Conservation (phyloP, 148 eudicot genomes). For the Simmondsia chinensis region DNA sequence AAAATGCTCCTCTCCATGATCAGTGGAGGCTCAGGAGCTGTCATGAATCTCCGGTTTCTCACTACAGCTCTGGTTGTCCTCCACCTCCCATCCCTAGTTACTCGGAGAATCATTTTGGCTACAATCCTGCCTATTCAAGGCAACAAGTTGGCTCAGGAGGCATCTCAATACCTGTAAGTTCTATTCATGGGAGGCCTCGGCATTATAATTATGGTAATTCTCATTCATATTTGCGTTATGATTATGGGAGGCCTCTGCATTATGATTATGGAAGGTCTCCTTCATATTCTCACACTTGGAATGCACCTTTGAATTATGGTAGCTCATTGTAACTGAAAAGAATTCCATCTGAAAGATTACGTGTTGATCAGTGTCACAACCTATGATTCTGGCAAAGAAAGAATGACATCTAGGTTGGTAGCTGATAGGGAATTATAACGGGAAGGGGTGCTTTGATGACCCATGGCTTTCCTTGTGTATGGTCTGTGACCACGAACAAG, state of each 20-base stretch:
- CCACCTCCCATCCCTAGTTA: conserved; percentile 8
- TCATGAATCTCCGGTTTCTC: conserved; percentile 5
- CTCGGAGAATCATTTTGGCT: conserved; percentile 1
- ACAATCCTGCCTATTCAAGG: conserved; percentile 1
- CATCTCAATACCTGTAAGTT: conserved; percentile 15
- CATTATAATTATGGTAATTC: conserved; percentile 17
- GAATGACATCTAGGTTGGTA: too few relatives aligned
- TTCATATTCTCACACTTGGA: background rate
- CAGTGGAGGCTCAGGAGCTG: conserved; percentile 5
- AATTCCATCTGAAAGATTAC: too few relatives aligned
- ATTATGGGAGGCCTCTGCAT: too few relatives aligned
- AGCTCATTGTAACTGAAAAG: conserved; percentile 3
- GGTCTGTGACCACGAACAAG: too few relatives aligned
- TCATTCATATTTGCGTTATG: too few relatives aligned
- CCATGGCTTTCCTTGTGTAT: too few relatives aligned
- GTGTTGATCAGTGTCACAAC: too few relatives aligned
- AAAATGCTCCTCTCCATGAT: conserved; percentile 8
- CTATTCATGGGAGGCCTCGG: conserved; percentile 12
- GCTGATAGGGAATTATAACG: too few relatives aligned
- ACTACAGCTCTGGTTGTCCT: conserved; percentile 10
- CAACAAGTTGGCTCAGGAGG: conserved; percentile 23
- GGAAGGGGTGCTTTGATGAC: too few relatives aligned
- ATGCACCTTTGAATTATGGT: background rate
- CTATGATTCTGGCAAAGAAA: too few relatives aligned
- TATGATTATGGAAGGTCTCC: too few relatives aligned